Conservation (phyloP, 441 rosid species). For the Breynia disticha region DNA sequence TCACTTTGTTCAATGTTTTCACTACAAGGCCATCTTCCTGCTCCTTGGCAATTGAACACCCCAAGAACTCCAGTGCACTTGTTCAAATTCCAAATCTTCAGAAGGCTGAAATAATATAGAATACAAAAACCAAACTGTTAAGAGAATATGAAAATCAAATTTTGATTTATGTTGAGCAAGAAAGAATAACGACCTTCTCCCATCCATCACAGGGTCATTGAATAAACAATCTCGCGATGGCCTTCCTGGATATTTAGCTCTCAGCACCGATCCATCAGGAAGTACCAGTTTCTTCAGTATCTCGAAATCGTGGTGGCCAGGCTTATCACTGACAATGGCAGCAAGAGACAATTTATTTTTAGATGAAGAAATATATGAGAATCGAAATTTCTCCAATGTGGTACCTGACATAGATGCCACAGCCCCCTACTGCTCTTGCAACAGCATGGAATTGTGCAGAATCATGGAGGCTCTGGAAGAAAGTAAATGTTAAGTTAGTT, state of each 20-base stretch:
- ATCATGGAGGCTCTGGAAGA: conserved; percentile 43
- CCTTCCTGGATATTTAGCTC: conserved; percentile 52
- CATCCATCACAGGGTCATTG: conserved; percentile 46
- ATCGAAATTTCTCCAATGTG: not conserved
- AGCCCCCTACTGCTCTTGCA: conserved; percentile 59
- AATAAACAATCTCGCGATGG: conserved; percentile 45
- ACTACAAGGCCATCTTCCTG: conserved; percentile 43
- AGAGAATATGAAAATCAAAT: not conserved
- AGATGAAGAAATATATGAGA: not conserved
- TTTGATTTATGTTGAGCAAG: not conserved
- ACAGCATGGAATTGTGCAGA: conserved; percentile 51
- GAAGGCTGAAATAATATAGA: conserved; percentile 21
- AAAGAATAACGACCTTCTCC: conserved; percentile 29
- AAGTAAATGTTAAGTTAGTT: not conserved
- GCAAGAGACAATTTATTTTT: not conserved
- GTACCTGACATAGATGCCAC: conserved; percentile 46
- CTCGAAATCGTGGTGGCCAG: conserved; percentile 43
- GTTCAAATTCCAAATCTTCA: conserved; percentile 55
- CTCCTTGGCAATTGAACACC: conserved; percentile 55
- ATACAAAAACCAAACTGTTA: not conserved
- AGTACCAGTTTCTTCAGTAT: conserved; percentile 44
- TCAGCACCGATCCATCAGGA: conserved; percentile 43
- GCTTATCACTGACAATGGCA: conserved; percentile 41
- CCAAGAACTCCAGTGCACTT: conserved; percentile 41
- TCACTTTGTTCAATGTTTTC: conserved; percentile 12